Base-by-base conservation (phyloP, 768 basidiomycete species). In the Hemileccinum rubropunctum region DNA sequence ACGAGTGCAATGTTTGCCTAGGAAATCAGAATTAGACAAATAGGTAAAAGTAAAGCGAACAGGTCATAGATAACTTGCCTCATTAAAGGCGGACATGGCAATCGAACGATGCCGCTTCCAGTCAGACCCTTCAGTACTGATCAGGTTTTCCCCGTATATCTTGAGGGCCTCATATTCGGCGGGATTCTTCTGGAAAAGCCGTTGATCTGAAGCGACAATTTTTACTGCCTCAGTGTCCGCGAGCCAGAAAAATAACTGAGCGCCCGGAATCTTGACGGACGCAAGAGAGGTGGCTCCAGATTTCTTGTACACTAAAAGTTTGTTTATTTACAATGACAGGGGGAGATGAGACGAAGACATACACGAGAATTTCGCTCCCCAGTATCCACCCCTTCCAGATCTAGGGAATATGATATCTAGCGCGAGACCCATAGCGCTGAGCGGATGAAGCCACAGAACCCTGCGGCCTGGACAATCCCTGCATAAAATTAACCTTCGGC, bases 81-180 rank as follows among this genome's bases (percentile, higher is more conserved):
- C 79, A 40, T 71, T 77, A 59, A 80, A 80, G 1, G 79, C 79
- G 11, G 75, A 71, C 46, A 74, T 77, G 17, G 76, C 65, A 1
- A 76, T 65, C 9, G 58, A 61, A 35, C 76, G 68, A 52, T 79
- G 77, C 2, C 75, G 66, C 42, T 74, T 74, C 78, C 78, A 80
- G n/a, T 74, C 70, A 0, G 69, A 46, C 7, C 71, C 75, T 41
- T 77, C 77, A 0, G 60, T 57, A 5, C 72, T 70, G 21, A 80
- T 56, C 2, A 81, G 47, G 54, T 76, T 80, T 18, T 48, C 51
- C 1, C 79, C 79, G 15, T 75, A 78, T 34, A 79, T 69, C 42
- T 75, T 73, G 42, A 78, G 33, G 0, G 68, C 48, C 45, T 74
- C 71, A 43, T 78, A 77, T 62, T 69, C 35, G 33, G 58, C 64